phyloP scores from a whole-genome alignment of 2,329 filamentous ascomycete genomes.

The Aspergillus fructus region DNA sequence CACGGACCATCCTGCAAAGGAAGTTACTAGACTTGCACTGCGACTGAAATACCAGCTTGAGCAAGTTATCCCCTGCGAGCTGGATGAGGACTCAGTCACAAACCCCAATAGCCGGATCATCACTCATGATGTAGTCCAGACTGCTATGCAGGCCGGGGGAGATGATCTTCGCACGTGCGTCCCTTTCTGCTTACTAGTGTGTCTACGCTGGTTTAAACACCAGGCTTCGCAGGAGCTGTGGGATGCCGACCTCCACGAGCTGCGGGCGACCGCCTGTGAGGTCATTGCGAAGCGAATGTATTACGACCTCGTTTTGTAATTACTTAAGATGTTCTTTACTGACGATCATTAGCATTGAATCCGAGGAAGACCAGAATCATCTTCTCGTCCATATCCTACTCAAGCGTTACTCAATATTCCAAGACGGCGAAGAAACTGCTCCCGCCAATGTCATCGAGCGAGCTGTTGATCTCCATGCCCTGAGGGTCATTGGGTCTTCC shows the following conservation, averaged over 20 bases:
- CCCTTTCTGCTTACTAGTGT: slow-evolving; percentile 77
- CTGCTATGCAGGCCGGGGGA: slow-evolving; percentile 79
- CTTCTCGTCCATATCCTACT: slow-evolving; percentile 79
- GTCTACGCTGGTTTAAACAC: slow-evolving; percentile 72
- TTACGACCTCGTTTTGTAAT: neutral
- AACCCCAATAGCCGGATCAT: slow-evolving; percentile 82
- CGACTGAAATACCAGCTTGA: slow-evolving; percentile 89
- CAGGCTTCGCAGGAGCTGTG: slow-evolving; percentile 82
- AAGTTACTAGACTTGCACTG: slow-evolving; percentile 87
- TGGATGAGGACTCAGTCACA: slow-evolving; percentile 73
- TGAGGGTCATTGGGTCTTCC: slow-evolving; percentile 83
- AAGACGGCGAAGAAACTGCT: slow-evolving; percentile 68
- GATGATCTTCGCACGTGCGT: slow-evolving; percentile 74
- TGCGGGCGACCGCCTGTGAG: slow-evolving; percentile 81
- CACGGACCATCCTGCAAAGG: slow-evolving; percentile 69
- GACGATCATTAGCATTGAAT: slow-evolving; percentile 67
- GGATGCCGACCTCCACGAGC: slow-evolving; percentile 80
- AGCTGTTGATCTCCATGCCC: slow-evolving; percentile 86
- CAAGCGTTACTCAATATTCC: slow-evolving; percentile 80
- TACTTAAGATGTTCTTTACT: neutral
- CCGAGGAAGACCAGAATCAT: slow-evolving; percentile 74
- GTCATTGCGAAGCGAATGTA: slow-evolving; percentile 79
- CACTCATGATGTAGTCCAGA: slow-evolving; percentile 73
- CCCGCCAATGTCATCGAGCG: slow-evolving; percentile 90
- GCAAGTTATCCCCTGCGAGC: slow-evolving; percentile 83